Evolutionary conservation across 768 basidiomycete genomes (phyloP), one percentile per base, ranked within the genome.

Genomic region (Psilocybe cyanescens): DNA sequence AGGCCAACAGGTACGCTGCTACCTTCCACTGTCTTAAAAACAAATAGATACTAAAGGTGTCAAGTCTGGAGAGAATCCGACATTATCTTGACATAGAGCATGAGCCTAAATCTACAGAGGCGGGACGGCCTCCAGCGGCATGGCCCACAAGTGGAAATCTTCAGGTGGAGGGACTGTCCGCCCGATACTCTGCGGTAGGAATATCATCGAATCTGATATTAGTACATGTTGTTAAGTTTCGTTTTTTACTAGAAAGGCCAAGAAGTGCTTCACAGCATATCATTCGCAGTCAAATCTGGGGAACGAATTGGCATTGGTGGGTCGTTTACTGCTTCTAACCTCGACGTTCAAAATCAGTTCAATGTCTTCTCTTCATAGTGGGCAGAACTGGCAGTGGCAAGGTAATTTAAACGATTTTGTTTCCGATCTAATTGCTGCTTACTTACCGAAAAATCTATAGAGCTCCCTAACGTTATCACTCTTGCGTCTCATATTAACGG

Each of bases 61-160:
- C 9, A 29, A 70, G 69, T 39, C 30, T 71, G 31, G 93, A 95
- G 68, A 89, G 94, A 58, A 87, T 94, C 1, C 82, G 89, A 58
- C 87, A 68, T 3, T 89, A 86, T 68, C 68, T 87, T 17, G 67
- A 76, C 28, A 86, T 87, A 60, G 86, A 88, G 47, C 83, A 85
- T 53, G 86, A 89, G 68, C 78, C 79, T 2, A 71, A 75, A 56
- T 60, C 77, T 0, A 75, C 74, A 0, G 59, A 70, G 12, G 64
- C 68, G 7, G 82, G 83, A 31, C 72, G 73, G 24, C 88, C 87
- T 1, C 87, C 89, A 0, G 87, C 88, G 1, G 79, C 86, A 58
- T 90, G 88, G 88, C 88, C 88, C 2, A 59, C 14, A 17, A 60
- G 59, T 49, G 60, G 39, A 50, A 35, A 31, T 17, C 48, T 61